Evolutionary conservation across 2,329 filamentous ascomycete species (phyloP).

Genomic region (Emmonsiellopsis sp.): DNA sequence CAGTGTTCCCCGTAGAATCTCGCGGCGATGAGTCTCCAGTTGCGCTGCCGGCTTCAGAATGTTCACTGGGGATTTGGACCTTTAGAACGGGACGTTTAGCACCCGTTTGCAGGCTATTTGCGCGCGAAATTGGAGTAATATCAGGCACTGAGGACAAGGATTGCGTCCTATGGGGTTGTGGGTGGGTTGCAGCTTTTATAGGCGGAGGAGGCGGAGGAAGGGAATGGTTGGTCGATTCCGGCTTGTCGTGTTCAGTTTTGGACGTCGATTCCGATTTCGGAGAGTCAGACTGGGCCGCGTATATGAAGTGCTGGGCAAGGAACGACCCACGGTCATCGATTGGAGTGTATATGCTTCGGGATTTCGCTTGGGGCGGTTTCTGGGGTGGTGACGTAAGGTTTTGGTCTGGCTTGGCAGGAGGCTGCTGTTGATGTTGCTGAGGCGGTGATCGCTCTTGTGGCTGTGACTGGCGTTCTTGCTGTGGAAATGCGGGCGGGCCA

Average conservation of each 20-base stretch:
- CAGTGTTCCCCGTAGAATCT: slow-evolving; percentile 45
- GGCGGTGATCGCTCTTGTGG: slow-evolving; percentile 44
- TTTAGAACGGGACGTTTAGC: slow-evolving; percentile 73
- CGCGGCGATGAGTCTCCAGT: slow-evolving; percentile 61
- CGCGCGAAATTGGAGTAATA: slow-evolving; percentile 63
- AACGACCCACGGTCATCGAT: slow-evolving; percentile 90
- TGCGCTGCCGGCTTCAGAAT: slow-evolving; percentile 64
- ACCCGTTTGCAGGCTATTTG: slow-evolving; percentile 62
- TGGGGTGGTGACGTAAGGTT: slow-evolving; percentile 44
- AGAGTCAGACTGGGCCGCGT: slow-evolving; percentile 48
- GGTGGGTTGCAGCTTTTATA: slow-evolving; percentile 38
- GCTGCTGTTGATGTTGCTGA: slow-evolving; percentile 46
- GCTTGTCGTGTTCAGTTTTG: slow-evolving; percentile 31
- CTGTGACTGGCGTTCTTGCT: slow-evolving; percentile 46
- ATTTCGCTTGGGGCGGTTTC: slow-evolving; percentile 58
- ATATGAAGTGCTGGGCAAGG: slow-evolving; percentile 70
- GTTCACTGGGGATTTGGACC: slow-evolving; percentile 89
- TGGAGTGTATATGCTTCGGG: slow-evolving; percentile 91
- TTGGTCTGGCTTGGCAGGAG: slow-evolving; percentile 30
- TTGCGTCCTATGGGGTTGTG: slow-evolving; percentile 37
- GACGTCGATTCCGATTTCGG: slow-evolving; percentile 33
- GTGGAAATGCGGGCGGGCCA: slow-evolving; percentile 59
- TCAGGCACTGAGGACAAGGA: slow-evolving; percentile 58
- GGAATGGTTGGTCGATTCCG: slow-evolving; percentile 53
- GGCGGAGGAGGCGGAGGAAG: slow-evolving; percentile 46